A percentile compares a stretch with the other conserved stretches of the same genome.
Evolutionary conservation across 768 basidiomycete genomes (phyloP).

Genomic region (Suillus americanus): DNA sequence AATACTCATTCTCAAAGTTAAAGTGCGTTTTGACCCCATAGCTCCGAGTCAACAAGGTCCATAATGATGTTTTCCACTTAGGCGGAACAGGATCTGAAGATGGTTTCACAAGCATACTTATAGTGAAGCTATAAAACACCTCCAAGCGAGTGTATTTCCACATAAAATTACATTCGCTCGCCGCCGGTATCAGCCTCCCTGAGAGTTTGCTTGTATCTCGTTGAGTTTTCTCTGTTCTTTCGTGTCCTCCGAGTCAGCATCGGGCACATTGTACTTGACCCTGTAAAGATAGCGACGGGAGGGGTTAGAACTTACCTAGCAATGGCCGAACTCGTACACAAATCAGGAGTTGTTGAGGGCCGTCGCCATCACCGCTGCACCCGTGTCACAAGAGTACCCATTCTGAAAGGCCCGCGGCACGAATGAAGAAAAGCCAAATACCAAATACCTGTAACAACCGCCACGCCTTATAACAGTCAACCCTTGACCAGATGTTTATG

Average conservation of each 20-base stretch:
- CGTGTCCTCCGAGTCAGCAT: constrained; percentile 25
- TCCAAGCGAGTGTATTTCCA: background rate
- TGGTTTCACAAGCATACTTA: background rate
- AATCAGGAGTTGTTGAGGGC: constrained; percentile 46
- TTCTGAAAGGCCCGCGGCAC: constrained; percentile 18
- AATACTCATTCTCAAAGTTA: background rate
- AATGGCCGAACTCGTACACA: constrained; percentile 72
- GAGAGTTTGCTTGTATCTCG: constrained; percentile 22
- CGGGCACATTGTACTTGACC: constrained; percentile 20
- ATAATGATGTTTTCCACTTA: background rate
- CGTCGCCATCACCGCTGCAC: background rate
- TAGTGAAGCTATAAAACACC: background rate
- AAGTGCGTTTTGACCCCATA: background rate
- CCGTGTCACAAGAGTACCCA: background rate
- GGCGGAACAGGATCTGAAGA: background rate
- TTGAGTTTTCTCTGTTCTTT: constrained; percentile 23
- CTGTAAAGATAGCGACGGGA: constrained; percentile 57
- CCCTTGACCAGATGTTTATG: background rate
- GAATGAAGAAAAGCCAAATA: background rate
- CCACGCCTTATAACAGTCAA: background rate
- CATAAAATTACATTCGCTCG: constrained; percentile 51
- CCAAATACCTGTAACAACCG: background rate
- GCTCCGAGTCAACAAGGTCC: background rate
- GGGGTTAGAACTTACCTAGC: constrained; percentile 49
- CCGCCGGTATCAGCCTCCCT: constrained; percentile 32